A percentile compares a stretch with the other conserved stretches of the same genome.
These are phyloP conservation scores for Mortierella sp. DNA, from an alignment of 371 early-diverging fungal genomes.

Conservation along the genomic window DNA sequence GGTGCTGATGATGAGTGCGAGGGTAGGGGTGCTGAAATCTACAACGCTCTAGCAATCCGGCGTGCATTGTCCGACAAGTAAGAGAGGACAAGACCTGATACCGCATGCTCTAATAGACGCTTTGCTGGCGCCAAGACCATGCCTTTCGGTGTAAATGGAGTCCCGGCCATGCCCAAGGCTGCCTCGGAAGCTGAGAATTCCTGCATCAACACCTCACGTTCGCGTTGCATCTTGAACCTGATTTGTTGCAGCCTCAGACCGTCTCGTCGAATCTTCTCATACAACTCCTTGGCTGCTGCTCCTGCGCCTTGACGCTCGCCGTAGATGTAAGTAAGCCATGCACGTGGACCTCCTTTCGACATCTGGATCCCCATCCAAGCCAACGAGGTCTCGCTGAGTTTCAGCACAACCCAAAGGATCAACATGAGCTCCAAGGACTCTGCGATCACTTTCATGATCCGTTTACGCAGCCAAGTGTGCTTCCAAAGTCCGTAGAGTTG, in stretches of 20 bases:
- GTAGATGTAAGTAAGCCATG: slow-evolving; percentile 26
- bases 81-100: slow-evolving; percentile 28
- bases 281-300: slow-evolving; percentile 37
- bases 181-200: slow-evolving; percentile 13
- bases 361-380: slow-evolving; percentile 25
- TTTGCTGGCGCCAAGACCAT: slow-evolving; percentile 32
- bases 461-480: slow-evolving; percentile 38
- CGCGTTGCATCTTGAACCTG: slow-evolving; percentile 1
- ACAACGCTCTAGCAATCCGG: slow-evolving; percentile 20
- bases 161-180: slow-evolving; percentile 7
- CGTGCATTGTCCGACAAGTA: slow-evolving; percentile 20
- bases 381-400: slow-evolving; percentile 24
- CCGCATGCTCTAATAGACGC: slow-evolving; percentile 20
- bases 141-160: slow-evolving; percentile 27
- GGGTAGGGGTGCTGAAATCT: too few species aligned
- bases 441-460: slow-evolving; percentile 45
- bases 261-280: slow-evolving; percentile 33
- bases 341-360: slow-evolving; percentile 18
- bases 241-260: slow-evolving; percentile 15
- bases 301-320: slow-evolving; percentile 31
- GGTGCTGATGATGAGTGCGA: too few species aligned
- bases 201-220: slow-evolving; percentile 17
- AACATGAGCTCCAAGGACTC: slow-evolving; percentile 32
- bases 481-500: slow-evolving; percentile 48
- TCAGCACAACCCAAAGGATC: slow-evolving; percentile 29